Percentiles rank a stretch among this genome's conserved stretches.
phyloP scores from a whole-genome alignment of 192 early-diverging fungal genomes.

The Coemansia sp. region DNA sequence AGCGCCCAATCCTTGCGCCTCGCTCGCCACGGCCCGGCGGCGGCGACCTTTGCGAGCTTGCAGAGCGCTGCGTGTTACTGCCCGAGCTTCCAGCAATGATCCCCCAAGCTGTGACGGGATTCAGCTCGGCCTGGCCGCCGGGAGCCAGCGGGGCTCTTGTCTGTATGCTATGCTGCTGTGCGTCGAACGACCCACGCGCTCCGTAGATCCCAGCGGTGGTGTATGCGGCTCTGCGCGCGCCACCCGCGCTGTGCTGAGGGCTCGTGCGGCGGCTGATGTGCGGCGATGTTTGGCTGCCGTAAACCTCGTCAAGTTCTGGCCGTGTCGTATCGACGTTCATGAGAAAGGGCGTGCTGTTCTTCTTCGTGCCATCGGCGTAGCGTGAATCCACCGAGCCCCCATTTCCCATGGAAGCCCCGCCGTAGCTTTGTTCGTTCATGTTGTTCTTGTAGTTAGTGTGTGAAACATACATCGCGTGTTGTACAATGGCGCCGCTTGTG shows the following conservation, averaged over 20 bases:
- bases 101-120: conserved; percentile 35
- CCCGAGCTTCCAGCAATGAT: conserved; percentile 14
- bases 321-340: conserved; percentile 6
- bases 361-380: background rate
- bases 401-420: conserved; percentile 6
- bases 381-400: conserved; percentile 35
- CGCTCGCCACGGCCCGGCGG: conserved; percentile 20
- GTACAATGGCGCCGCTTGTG: background rate
- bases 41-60: conserved; percentile 4
- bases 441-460: background rate
- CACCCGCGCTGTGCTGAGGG: background rate
- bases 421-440: conserved; percentile 14
- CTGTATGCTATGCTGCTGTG: conserved; percentile 2
- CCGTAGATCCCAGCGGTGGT: background rate
- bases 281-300: background rate
- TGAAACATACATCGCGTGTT: conserved; percentile 3
- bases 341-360: conserved; percentile 10
- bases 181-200: conserved; percentile 10
- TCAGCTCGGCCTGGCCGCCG: conserved; percentile 31
- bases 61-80: conserved; percentile 6
- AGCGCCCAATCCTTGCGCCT: conserved; percentile 6
- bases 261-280: background rate
- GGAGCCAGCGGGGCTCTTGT: background rate
- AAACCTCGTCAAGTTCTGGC: background rate
- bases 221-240: background rate